Percentiles rank a stretch among this genome's conserved stretches.
phyloP scores from a whole-genome alignment of 257 asterid genomes.

The Rauvolfia tetraphylla region DNA sequence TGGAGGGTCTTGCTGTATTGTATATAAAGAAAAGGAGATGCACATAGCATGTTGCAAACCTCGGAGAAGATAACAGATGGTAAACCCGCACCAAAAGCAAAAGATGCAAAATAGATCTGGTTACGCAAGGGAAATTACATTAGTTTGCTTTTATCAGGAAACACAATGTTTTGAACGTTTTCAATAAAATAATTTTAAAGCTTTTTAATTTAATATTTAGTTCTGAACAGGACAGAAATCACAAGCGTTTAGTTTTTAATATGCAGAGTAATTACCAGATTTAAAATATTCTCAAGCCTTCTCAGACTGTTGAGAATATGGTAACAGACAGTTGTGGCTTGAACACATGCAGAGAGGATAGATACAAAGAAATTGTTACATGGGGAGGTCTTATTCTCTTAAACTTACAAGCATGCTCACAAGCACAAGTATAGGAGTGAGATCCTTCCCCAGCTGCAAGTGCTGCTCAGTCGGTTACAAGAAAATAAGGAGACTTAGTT shows the following conservation, averaged over 20 bases:
- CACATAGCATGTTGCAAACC: slow-evolving; percentile 6
- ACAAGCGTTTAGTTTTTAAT: background rate
- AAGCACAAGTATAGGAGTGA: slow-evolving; percentile 9
- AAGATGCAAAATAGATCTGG: slow-evolving; percentile 18
- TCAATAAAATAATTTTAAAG: background rate
- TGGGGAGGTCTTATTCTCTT: background rate
- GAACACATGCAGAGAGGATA: no score
- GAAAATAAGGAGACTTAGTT: background rate
- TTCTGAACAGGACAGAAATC: background rate
- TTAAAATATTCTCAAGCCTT: background rate
- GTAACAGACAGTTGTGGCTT: no score
- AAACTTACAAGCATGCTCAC: slow-evolving; percentile 7
- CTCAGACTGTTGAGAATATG: background rate
- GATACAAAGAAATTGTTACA: background rate
- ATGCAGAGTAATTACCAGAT: background rate
- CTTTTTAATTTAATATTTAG: background rate
- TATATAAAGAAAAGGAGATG: background rate
- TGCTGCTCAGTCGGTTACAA: slow-evolving; percentile 2
- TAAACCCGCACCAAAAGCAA: slow-evolving; percentile 15
- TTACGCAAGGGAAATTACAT: background rate
- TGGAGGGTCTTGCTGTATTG: no score
- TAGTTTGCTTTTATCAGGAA: background rate
- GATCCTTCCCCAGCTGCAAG: background rate
- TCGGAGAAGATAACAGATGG: slow-evolving; percentile 18
- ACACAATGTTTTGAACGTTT: background rate